Conservation (phyloP, 1,139 yeast species). For the Yarrowia galli region DNA sequence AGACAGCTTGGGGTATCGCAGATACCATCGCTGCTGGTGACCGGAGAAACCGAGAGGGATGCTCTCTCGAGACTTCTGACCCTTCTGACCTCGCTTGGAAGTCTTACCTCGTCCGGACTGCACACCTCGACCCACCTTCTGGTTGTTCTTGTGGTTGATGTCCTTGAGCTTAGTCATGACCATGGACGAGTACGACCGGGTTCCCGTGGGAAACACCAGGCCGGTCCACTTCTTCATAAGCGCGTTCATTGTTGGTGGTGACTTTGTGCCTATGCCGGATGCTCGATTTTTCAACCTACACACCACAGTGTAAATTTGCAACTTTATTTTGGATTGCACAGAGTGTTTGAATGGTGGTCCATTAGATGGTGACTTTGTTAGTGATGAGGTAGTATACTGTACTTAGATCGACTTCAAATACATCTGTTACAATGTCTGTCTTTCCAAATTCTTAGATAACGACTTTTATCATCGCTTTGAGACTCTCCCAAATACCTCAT, state of each 20-base stretch:
- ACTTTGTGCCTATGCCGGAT: not conserved
- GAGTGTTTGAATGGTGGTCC: not conserved
- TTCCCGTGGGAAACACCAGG: conserved; percentile 20
- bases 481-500: not conserved
- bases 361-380: not conserved
- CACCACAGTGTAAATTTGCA: conserved; percentile 20
- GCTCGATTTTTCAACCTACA: conserved; percentile 12
- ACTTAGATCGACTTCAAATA: not conserved
- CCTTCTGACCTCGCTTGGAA: conserved; percentile 97
- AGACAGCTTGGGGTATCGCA: conserved; percentile 74
- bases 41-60: conserved; percentile 97
- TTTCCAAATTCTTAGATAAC: no score
- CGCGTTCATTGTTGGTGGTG: conserved; percentile 28
- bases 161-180: conserved; percentile 36
- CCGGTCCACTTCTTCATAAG: conserved; percentile 35
- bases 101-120: conserved; percentile 90
- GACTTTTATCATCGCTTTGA: no score
- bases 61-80: conserved; percentile 94
- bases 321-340: not conserved
- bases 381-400: not conserved
- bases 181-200: conserved; percentile 38
- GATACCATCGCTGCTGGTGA: conserved; percentile 95
- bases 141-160: conserved; percentile 55
- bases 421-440: no score
- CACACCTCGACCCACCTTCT: conserved; percentile 96